These are phyloP conservation scores for Alternaria consortialis DNA, from an alignment of 2,329 filamentous ascomycete species.

Conservation along the genomic window DNA sequence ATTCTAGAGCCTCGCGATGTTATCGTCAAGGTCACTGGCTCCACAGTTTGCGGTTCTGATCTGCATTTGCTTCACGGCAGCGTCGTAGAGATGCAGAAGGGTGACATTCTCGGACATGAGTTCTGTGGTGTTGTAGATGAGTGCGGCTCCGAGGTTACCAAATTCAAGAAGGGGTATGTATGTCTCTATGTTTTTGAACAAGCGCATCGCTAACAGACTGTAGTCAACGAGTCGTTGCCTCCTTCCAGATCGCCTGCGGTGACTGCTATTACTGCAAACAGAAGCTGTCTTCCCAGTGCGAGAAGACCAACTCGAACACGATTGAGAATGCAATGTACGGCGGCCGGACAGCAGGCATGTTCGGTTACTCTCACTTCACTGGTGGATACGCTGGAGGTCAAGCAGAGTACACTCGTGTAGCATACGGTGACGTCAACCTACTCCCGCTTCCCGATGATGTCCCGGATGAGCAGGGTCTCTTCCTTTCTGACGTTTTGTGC, in stretches of 20 bases:
- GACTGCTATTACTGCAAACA: constrained; percentile 80
- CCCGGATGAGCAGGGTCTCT: constrained; percentile 84
- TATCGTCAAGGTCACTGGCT: constrained; percentile 78
- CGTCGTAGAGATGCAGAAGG: constrained; percentile 61
- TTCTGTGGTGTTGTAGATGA: constrained; percentile 62
- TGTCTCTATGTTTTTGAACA: background rate
- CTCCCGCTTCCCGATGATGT: constrained; percentile 80
- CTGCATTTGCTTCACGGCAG: constrained; percentile 64
- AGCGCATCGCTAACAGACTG: constrained; percentile 27
- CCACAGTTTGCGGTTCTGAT: constrained; percentile 69
- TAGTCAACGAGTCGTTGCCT: constrained; percentile 75
- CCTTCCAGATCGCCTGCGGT: constrained; percentile 81
- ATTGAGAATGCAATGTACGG: constrained; percentile 80
- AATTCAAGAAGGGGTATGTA: constrained; percentile 53
- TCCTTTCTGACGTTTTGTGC: constrained; percentile 79
- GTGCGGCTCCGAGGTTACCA: constrained; percentile 55
- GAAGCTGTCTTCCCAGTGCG: constrained; percentile 81
- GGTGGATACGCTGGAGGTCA: constrained; percentile 89
- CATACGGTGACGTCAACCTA: constrained; percentile 81
- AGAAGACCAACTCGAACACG: constrained; percentile 78
- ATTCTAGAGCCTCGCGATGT: constrained; percentile 79
- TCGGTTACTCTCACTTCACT: constrained; percentile 73
- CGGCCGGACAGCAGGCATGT: constrained; percentile 73
- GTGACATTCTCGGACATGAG: constrained; percentile 62
- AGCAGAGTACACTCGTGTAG: constrained; percentile 85